A percentile compares a stretch with the other conserved stretches of the same genome.
phyloP scores from a whole-genome alignment of 768 basidiomycete species.

The Boletus reticulatus region DNA sequence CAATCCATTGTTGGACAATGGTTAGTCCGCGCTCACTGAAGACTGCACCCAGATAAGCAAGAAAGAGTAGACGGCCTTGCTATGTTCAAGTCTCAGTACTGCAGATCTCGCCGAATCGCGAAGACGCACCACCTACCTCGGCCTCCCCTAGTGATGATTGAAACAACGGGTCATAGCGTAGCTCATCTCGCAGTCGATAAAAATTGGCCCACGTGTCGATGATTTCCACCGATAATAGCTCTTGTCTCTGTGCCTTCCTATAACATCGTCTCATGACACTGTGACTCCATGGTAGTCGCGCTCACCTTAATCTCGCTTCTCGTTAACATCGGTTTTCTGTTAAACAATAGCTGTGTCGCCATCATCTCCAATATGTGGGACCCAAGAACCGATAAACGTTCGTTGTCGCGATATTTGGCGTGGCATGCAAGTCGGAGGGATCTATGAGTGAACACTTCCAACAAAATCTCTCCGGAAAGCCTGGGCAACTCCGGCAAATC shows the following conservation, averaged over 20 bases:
- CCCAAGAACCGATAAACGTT: conserved; percentile 54
- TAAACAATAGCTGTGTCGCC: conserved; percentile 47
- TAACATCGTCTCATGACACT: conserved; percentile 23
- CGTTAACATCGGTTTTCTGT: conserved; percentile 48
- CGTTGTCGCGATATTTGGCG: conserved; percentile 52
- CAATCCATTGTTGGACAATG: conserved; percentile 57
- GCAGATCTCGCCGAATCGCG: conserved; percentile 8
- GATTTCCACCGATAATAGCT: conserved; percentile 31
- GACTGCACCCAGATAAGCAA: conserved; percentile 67
- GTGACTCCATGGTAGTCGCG: conserved; percentile 12
- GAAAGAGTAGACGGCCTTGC: conserved; percentile 59
- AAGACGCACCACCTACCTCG: conserved; percentile 37
- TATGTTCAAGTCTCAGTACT: conserved; percentile 27
- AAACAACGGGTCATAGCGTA: conserved; percentile 32
- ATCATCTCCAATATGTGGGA: conserved; percentile 44
- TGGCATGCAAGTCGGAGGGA: conserved; percentile 50
- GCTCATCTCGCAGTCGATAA: conserved; percentile 35
- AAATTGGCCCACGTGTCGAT: conserved; percentile 37
- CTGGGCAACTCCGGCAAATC: conserved; percentile 47
- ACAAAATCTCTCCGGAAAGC: conserved; percentile 51
- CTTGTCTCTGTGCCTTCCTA: conserved; percentile 24
- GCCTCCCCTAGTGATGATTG: conserved; percentile 26
- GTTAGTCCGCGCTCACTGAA: conserved; percentile 53
- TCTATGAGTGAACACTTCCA: conserved; percentile 70
- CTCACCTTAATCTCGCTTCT: conserved; percentile 52